Conservation (phyloP, 169 alveolate genomes). For the Neospora caninum region DNA sequence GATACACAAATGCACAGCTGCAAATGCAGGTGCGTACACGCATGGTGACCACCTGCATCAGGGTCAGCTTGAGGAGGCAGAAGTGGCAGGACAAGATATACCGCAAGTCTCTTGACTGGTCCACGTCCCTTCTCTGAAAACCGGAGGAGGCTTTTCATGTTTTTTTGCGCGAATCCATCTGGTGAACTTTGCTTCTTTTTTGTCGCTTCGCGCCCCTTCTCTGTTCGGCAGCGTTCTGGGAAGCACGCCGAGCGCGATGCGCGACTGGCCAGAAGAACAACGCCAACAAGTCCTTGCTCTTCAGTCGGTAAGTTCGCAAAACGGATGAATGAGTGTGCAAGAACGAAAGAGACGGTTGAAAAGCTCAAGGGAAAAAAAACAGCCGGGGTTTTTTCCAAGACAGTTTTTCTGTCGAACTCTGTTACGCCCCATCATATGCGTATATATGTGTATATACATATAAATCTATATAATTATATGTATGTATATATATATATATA, state of each 20-base stretch:
- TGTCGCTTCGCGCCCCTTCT: neutral
- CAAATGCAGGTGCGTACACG: too few species aligned
- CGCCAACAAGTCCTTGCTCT: slow-evolving; percentile 25
- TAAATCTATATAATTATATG: neutral
- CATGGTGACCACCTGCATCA: too few species aligned
- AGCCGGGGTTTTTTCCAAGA: too few species aligned
- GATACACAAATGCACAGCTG: too few species aligned
- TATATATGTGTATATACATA: too few species aligned
- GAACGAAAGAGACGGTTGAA: neutral
- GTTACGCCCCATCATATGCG: too few species aligned
- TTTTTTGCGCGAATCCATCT: neutral
- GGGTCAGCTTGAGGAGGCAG: too few species aligned
- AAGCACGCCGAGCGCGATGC: neutral
- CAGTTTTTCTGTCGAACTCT: too few species aligned
- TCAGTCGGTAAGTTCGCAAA: neutral
- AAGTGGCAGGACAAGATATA: too few species aligned
- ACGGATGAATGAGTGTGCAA: neutral
- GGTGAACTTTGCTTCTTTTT: neutral
- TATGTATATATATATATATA: too few species aligned
- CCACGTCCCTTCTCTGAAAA: too few species aligned
- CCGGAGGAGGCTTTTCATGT: neutral
- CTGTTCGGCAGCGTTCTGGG: neutral
- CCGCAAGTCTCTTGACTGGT: too few species aligned
- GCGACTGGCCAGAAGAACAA: neutral
- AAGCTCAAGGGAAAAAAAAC: neutral